phyloP scores from a whole-genome alignment of 164 flowering plant genomes.

The Aristolochia californica region DNA sequence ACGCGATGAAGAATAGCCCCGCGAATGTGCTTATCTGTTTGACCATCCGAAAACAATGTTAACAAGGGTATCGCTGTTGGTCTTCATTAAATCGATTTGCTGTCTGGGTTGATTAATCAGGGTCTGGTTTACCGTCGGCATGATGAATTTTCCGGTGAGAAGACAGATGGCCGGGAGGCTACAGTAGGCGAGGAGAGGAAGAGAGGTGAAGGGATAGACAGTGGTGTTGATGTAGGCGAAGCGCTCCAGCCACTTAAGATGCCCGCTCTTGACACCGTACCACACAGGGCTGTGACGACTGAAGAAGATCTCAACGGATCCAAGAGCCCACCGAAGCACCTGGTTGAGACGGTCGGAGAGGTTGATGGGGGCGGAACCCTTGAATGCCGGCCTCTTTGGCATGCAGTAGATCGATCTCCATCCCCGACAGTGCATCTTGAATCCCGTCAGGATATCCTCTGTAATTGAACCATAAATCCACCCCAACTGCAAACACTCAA shows the following conservation, averaged over 20 bases:
- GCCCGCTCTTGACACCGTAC: constrained; percentile 82
- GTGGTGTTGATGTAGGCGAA: constrained; percentile 80
- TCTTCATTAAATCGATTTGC: too few species aligned
- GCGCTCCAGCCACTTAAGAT: constrained; percentile 79
- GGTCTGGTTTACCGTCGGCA: constrained; percentile 56
- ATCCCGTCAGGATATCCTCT: constrained; percentile 82
- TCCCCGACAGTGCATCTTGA: constrained; percentile 93
- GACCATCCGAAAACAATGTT: neutral
- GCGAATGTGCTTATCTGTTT: constrained; percentile 82
- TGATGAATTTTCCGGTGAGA: constrained; percentile 90
- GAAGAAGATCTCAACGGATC: constrained; percentile 90
- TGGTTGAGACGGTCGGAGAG: constrained; percentile 87
- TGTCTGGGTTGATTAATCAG: too few species aligned
- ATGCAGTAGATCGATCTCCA: constrained; percentile 93
- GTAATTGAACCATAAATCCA: constrained; percentile 94
- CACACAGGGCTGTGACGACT: constrained; percentile 70
- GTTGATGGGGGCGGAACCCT: constrained; percentile 90
- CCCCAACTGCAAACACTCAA: constrained; percentile 58
- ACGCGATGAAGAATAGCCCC: constrained; percentile 64
- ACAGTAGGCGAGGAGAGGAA: constrained; percentile 82
- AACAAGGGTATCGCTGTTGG: neutral
- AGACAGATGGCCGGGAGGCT: constrained; percentile 84
- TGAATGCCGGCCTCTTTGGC: constrained; percentile 77
- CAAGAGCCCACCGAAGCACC: constrained; percentile 94
- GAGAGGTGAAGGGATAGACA: constrained; percentile 76